Conservation (phyloP, 345 rosid genomes). For the Mangifera indica region DNA sequence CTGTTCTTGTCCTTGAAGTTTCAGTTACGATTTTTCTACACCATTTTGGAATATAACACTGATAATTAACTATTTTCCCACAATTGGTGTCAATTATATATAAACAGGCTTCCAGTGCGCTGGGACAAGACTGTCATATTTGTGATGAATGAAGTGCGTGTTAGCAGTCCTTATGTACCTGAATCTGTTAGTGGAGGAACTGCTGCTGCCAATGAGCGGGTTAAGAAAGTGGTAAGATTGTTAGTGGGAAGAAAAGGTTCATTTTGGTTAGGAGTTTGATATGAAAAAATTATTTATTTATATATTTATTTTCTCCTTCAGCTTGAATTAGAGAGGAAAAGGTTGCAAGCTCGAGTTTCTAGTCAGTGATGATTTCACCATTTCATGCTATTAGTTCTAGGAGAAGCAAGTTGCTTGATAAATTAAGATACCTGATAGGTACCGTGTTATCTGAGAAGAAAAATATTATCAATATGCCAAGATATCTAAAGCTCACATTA, state of each 20-base stretch:
- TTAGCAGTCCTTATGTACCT: constrained; percentile 80
- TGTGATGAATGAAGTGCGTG: constrained; percentile 93
- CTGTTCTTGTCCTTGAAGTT: neutral
- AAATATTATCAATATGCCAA: constrained; percentile 12
- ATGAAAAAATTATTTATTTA: constrained; percentile 2
- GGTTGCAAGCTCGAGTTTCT: constrained; percentile 52
- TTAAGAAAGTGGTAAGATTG: constrained; percentile 90
- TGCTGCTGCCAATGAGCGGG: constrained; percentile 91
- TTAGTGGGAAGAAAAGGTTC: neutral
- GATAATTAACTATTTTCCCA: neutral
- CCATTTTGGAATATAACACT: neutral
- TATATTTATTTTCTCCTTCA: constrained; percentile 25
- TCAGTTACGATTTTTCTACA: neutral
- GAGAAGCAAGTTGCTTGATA: constrained; percentile 16
- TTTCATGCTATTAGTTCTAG: constrained; percentile 6
- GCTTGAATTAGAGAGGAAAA: constrained; percentile 69
- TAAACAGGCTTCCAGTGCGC: constrained; percentile 89
- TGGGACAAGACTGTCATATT: constrained; percentile 93
- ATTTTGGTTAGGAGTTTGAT: neutral
- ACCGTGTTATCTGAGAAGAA: constrained; percentile 8
- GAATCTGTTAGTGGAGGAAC: constrained; percentile 92
- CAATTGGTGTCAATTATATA: constrained; percentile 5
- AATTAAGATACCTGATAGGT: neutral
- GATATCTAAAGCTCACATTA: constrained; percentile 14
- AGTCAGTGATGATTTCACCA: constrained; percentile 33